These are phyloP conservation scores for Pythium utonaiense DNA, from an alignment of 352 stramenopile genomes.

Conservation along the genomic window DNA sequence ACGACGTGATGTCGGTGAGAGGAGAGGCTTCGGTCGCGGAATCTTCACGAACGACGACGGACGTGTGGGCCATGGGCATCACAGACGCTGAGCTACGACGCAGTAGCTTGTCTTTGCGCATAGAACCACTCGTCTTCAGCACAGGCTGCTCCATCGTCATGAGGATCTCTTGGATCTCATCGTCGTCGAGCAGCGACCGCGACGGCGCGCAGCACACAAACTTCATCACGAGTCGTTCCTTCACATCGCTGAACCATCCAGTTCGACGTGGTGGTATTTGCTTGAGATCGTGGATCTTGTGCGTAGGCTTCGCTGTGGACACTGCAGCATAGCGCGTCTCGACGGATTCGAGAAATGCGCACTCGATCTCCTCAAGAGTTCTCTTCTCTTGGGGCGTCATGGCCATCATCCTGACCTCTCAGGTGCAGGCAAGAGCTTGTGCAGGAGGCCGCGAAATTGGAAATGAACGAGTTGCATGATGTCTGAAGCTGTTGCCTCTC, in stretches of 20 bases:
- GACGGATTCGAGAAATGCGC: conserved; percentile 15
- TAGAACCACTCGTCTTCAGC: background rate
- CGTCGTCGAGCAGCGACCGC: conserved; percentile 21
- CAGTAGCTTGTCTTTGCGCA: conserved; percentile 9
- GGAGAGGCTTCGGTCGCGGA: background rate
- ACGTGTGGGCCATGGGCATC: conserved; percentile 9
- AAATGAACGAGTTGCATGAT: conserved; percentile 19
- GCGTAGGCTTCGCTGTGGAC: background rate
- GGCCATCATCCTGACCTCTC: conserved; percentile 15
- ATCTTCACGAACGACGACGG: background rate
- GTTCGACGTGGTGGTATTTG: background rate
- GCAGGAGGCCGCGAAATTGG: conserved; percentile 8
- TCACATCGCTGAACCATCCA: conserved; percentile 13
- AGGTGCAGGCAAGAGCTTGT: conserved; percentile 6
- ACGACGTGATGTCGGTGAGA: background rate
- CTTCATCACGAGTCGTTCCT: conserved; percentile 15
- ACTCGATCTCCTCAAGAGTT: conserved; percentile 21
- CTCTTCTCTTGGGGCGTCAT: conserved; percentile 24
- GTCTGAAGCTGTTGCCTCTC: background rate
- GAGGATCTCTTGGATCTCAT: conserved; percentile 23
- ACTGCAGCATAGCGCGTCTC: background rate
- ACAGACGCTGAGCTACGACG: conserved; percentile 21
- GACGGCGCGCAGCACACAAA: conserved; percentile 25
- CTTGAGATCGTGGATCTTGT: background rate
- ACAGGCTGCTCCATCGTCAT: conserved; percentile 6